Base-by-base conservation (phyloP, 495 filamentous ascomycete species). In the Aspergillus egyptiacus region DNA sequence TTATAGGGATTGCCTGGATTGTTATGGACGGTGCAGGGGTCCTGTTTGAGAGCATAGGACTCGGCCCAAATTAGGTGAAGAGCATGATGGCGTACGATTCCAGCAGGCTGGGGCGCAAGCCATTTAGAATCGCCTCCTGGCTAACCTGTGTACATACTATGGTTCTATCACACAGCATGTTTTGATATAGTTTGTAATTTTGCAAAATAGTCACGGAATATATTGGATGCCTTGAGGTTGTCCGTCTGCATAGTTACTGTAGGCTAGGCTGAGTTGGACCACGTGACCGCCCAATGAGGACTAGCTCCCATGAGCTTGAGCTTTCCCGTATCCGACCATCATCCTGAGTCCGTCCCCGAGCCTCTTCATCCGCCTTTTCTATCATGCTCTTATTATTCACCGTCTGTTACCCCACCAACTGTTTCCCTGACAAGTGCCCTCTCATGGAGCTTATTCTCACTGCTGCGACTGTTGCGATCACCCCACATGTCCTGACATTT, bases 1-100 rank as follows among this genome's bases (percentile, higher is more conserved):
- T 25, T 14, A 13, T 57, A 86, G 84, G 86, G n/a, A 91, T 90
- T 68, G 86, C 71, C 15, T 86, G 77, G 80, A 65, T 87, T 46
- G 83, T 81, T 2, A 81, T 87, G 2, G 86, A 88, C 53, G 67
- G 72, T 2, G 79, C 79, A 48, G 84, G 83, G 0, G 64, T 86
- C 5, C 57, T 83, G 8, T 88, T 90, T 54, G 78, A 85, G 56
- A n/a, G 76, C 2, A 60, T 84, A 25, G 83, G 85, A 3, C 64
- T 89, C 10, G 83, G 45, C 27, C 50, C 57, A 6, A 25, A 44
- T n/a, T 59, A 44, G 32, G 10, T 19, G 11, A 34, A 22, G 25
- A 33, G 20, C 14, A 31, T 37, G n/a, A 35, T 25, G 46, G n/a
- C n/a, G n/a, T n/a, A n/a, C n/a, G n/a, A n/a, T n/a, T 56, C 50